Base-by-base conservation (phyloP, 208 protist species). In the Trypanosoma avium region DNA sequence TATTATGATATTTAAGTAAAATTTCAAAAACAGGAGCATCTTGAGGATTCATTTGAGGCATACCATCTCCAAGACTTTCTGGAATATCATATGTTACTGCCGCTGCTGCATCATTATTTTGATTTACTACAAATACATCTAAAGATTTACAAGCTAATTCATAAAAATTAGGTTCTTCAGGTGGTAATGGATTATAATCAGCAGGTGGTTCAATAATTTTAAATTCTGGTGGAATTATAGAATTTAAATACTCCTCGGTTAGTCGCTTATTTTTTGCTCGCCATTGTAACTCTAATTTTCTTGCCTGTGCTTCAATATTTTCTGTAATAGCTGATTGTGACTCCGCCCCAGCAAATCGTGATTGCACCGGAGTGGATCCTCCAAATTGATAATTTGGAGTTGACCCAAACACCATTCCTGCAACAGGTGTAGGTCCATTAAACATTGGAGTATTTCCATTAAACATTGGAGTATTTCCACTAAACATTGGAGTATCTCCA, bases 1-100 rank as follows among this genome's bases (percentile, higher is more conserved):
- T 84, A 36, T 85, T 84, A 68, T 92, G 90, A 46, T 96, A 95
- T 38, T 92, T 89, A 17, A 99, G 83, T 36, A 99, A 81, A 55
- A 96, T 88, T 40, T 86, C 86, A 72, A 99, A 99, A 56, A 98
- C 97, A 43, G 93, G 84, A 22, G 93, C 94, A 76, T 99, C 98
- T 58, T 99, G 91, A 21, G 98, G 93, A 73, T 98, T 97, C 79
- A 99, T 89, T 19, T 73, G 82, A 1, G 98, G 98, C 82, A 99
- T 90, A 32, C 86, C 92, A 1, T 88, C 76, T 7, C 90, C 92
- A 59, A 95, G 80, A 67, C 77, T 81, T 29, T 94, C 88, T 6
- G 87, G 88, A 48, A 93, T 95, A 58, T 95, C 89, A 72, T 93
- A 95, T 15, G 75, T 82, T 5, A 67, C 71, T 8, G 70, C 64